Conservation (phyloP, 208 protist genomes). For the Leishmania martiniquensis region DNA sequence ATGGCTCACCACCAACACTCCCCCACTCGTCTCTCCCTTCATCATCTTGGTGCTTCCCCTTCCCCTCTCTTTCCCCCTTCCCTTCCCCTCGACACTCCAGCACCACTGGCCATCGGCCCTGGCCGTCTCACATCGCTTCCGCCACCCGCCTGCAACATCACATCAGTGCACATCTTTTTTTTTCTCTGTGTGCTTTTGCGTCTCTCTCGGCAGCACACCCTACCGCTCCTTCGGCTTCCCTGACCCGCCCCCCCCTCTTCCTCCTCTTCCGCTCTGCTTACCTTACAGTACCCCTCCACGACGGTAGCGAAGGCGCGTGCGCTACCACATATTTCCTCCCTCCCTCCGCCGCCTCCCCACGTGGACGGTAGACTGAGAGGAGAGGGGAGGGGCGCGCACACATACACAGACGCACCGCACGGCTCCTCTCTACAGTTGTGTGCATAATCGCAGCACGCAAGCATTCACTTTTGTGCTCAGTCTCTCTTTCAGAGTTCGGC, state of each 20-base stretch:
- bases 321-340: neutral
- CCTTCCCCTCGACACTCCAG: neutral
- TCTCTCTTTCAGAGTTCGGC: neutral
- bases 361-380: neutral
- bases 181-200: neutral
- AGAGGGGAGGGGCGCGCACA: neutral
- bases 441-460: neutral
- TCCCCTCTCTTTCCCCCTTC: neutral
- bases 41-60: neutral
- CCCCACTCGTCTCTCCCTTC: neutral
- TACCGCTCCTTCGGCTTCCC: neutral
- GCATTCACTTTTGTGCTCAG: conserved; percentile 20
- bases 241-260: neutral
- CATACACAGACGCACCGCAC: neutral
- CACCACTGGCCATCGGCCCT: neutral
- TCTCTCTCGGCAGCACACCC: neutral
- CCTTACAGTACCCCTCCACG: neutral
- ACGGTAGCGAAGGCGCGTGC: neutral
- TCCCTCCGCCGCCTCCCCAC: neutral
- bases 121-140: no score
- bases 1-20: neutral
- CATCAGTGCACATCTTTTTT: neutral
- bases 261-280: neutral
- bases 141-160: neutral
- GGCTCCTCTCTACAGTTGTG: neutral